Percentiles rank a stretch among this genome's conserved stretches.
These are phyloP conservation scores for Nakazawaea siamensis DNA, from an alignment of 805 yeast genomes.

Conservation along the genomic window DNA sequence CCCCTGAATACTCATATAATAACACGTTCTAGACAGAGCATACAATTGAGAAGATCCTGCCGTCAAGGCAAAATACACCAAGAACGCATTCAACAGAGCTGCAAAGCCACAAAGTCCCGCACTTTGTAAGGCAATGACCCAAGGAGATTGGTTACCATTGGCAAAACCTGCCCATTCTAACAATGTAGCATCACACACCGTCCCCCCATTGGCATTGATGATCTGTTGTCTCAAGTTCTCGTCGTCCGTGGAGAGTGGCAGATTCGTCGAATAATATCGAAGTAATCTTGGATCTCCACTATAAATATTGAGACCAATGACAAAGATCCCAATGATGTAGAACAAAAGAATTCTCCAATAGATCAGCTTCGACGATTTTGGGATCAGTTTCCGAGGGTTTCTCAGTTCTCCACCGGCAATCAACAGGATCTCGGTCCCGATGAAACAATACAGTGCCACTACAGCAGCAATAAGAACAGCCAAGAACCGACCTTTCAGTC, in stretches of 20 bases:
- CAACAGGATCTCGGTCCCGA: slow-evolving; percentile 77
- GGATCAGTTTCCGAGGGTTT: slow-evolving; percentile 73
- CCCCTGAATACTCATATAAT: slow-evolving; percentile 44
- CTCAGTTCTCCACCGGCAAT: slow-evolving; percentile 82
- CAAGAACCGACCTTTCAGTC: slow-evolving; percentile 51
- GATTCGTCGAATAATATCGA: slow-evolving; percentile 37
- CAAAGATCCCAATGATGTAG: slow-evolving; percentile 58
- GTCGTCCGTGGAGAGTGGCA: slow-evolving; percentile 11
- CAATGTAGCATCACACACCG: slow-evolving; percentile 15
- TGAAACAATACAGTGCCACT: slow-evolving; percentile 66
- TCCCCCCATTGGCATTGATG: slow-evolving; percentile 19
- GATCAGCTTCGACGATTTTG: slow-evolving; percentile 71
- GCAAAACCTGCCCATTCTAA: slow-evolving; percentile 26
- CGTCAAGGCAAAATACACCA: slow-evolving; percentile 47
- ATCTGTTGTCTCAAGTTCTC: slow-evolving; percentile 8
- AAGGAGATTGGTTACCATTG: slow-evolving; percentile 48
- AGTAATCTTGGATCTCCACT: slow-evolving; percentile 71
- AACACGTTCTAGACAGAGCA: slow-evolving; percentile 50
- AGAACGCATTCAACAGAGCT: slow-evolving; percentile 40
- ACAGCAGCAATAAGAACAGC: slow-evolving; percentile 54
- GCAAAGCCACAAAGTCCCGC: slow-evolving; percentile 46
- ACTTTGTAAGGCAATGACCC: slow-evolving; percentile 47
- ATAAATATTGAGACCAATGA: slow-evolving; percentile 66
- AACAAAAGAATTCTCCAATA: slow-evolving; percentile 63
- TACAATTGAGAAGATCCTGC: slow-evolving; percentile 52